phyloP scores from a whole-genome alignment of 2,329 filamentous ascomycete genomes.

The Fusarium goolgardi region DNA sequence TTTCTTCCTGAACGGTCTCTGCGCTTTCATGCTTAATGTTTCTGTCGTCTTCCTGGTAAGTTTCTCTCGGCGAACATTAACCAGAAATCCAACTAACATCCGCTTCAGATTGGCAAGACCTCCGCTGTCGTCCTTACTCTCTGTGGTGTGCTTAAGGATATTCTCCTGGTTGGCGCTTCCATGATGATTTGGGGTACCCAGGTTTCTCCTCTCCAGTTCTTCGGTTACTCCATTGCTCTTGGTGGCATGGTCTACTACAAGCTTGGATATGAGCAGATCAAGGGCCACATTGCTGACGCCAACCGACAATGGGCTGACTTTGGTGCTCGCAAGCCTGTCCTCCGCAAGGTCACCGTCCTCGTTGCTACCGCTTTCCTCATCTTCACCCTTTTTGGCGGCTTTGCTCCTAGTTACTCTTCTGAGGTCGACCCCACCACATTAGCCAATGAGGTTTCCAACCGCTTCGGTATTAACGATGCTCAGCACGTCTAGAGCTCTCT shows the following conservation, averaged over 20 bases:
- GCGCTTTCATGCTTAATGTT: conserved; percentile 85
- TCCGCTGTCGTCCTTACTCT: conserved; percentile 88
- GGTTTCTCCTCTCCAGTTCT: conserved; percentile 80
- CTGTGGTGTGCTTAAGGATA: conserved; percentile 89
- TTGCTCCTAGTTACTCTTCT: conserved; percentile 70
- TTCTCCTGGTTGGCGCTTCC: conserved; percentile 81
- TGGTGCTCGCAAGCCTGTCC: conserved; percentile 78
- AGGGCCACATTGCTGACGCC: conserved; percentile 78
- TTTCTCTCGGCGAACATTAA: conserved; percentile 17
- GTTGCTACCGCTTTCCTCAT: conserved; percentile 70
- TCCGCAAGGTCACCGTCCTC: conserved; percentile 82
- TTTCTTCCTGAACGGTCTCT: conserved; percentile 79
- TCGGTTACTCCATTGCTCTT: conserved; percentile 85
- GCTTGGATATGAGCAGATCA: conserved; percentile 84
- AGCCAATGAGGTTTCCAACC: conserved; percentile 61
- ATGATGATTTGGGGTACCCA: conserved; percentile 85
- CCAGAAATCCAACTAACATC: conserved; percentile 41
- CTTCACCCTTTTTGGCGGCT: conserved; percentile 75
- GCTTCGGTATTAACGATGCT: conserved; percentile 57
- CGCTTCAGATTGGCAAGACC: conserved; percentile 84
- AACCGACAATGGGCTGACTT: conserved; percentile 88
- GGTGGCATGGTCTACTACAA: conserved; percentile 85
- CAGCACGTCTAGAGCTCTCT: conserved; percentile 36
- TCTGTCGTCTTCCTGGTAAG: conserved; percentile 87
- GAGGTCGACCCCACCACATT: conserved; percentile 65